Conservation (phyloP, 108 stramenopile species). For the Skeletonema grethae region DNA sequence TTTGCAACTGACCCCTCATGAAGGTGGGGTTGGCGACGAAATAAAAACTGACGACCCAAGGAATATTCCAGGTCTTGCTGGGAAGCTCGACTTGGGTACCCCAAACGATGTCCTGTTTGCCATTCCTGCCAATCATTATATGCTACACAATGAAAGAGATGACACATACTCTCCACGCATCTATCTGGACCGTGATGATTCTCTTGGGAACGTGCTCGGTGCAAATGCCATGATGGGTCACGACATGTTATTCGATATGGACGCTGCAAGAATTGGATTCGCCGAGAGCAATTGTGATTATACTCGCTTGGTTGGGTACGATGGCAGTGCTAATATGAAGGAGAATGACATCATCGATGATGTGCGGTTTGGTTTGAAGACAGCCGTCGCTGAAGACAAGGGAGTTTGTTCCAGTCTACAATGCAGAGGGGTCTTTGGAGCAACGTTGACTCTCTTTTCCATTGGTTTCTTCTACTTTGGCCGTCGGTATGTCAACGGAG, state of each 20-base stretch:
- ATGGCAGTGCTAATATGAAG: not conserved
- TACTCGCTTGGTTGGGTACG: slow-evolving; percentile 1
- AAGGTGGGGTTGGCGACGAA: slow-evolving; percentile 49
- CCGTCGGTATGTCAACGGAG: slow-evolving; percentile 32
- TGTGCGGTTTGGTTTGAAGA: not conserved
- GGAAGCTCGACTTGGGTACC: slow-evolving; percentile 60
- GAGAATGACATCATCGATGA: not conserved
- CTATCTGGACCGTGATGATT: slow-evolving; percentile 62
- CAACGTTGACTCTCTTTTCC: slow-evolving; percentile 23
- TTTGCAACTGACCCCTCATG: slow-evolving; percentile 60
- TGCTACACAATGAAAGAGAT: slow-evolving; percentile 67
- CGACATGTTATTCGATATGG: slow-evolving; percentile 94
- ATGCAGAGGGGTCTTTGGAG: slow-evolving; percentile 27
- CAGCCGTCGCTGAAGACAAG: not conserved
- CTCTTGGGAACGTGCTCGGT: slow-evolving; percentile 88
- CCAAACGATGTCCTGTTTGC: slow-evolving; percentile 75
- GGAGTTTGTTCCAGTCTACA: slow-evolving; percentile 22
- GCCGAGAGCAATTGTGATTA: slow-evolving; percentile 86
- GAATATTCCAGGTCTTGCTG: slow-evolving; percentile 67
- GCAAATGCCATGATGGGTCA: slow-evolving; percentile 96
- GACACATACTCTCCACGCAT: slow-evolving; percentile 65
- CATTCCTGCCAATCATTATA: slow-evolving; percentile 79
- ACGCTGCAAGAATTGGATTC: slow-evolving; percentile 88
- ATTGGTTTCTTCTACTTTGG: slow-evolving; percentile 35
- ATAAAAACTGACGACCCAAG: slow-evolving; percentile 30